Evolutionary conservation across 257 asterid species (phyloP), one percentile per base, ranked within the genome.

Genomic region (Striga asiatica): DNA sequence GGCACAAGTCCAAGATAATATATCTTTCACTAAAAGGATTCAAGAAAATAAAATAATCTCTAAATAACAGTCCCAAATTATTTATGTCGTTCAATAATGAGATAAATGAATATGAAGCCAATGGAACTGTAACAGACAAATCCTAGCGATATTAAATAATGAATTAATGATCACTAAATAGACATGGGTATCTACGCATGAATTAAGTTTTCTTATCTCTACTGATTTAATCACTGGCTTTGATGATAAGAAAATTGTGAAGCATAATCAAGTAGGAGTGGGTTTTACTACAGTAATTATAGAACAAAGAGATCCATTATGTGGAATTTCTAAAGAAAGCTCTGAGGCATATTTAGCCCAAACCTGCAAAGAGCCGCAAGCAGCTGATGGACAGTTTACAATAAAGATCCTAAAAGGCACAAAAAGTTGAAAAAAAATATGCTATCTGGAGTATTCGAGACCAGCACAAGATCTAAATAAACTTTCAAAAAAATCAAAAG

Each of bases 401-500:
- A 23, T 24, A 37, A 16, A 54, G 6, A 12, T 11, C 16, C 11
- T 34, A 32, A 32, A 54, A 21, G 11, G 2, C 32, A 5, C 31
- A 5, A 19, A 34, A 32, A 54, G 31, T 35, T 52, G 23, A 22
- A 43, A 9, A 35, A 8, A 45, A 52, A n/a, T 21, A 54, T n/a
- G n/a, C 5, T 24, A 23, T 13, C 45, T 29, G 19, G 34, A 13
- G 54, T 20, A 50, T 19, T 10, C 10, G 25, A 23, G 58, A 49
- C 46, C 20, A 41, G 56, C 27, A 38, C 18, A n/a, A 8, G 3
- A 29, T 5, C 35, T 13, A 62, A 4, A 17, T 41, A 32, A 56
- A n/a, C 34, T 35, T 19, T 27, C 39, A 73, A 46, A 46, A 18
- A 27, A 20, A 6, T 11, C 32, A 57, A 65, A 60, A 48, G 14